Conservation (phyloP, 306 rosid genomes). For the Aeschynomene evenia region DNA sequence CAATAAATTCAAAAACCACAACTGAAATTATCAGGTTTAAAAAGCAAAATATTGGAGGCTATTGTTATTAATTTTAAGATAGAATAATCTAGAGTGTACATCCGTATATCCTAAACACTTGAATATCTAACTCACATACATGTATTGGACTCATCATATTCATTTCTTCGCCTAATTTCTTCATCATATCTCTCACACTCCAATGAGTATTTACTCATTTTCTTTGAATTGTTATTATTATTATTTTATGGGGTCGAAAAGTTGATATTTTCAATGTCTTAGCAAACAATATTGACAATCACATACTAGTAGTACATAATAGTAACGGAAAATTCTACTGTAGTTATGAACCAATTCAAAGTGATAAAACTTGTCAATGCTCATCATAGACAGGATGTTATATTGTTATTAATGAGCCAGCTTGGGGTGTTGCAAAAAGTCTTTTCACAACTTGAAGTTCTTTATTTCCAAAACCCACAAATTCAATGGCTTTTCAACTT, state of each 20-base stretch:
- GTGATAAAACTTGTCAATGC: not conserved
- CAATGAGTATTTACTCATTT: too few relatives aligned
- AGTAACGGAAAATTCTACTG: not conserved
- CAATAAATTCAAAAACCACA: too few relatives aligned
- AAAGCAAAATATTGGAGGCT: too few relatives aligned
- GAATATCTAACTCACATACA: too few relatives aligned
- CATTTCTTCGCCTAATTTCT: too few relatives aligned
- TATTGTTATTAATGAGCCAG: slow-evolving; percentile 2
- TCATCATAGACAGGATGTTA: not conserved
- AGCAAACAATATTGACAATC: not conserved
- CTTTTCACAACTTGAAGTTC: not conserved
- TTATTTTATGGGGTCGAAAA: too few relatives aligned
- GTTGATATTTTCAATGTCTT: not conserved
- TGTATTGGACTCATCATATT: too few relatives aligned
- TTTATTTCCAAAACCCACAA: not conserved
- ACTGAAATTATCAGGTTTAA: too few relatives aligned
- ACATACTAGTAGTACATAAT: not conserved
- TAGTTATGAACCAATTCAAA: not conserved
- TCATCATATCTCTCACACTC: too few relatives aligned
- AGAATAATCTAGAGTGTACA: too few relatives aligned
- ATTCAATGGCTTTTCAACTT: slow-evolving; percentile 13
- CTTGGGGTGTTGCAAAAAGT: slow-evolving; percentile 2
- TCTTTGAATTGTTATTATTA: not conserved
- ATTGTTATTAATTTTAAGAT: too few relatives aligned
- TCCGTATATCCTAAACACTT: too few relatives aligned